Base-by-base conservation (phyloP, 225 moss, liverwort and hornwort species). In the Polytrichum formosum region DNA sequence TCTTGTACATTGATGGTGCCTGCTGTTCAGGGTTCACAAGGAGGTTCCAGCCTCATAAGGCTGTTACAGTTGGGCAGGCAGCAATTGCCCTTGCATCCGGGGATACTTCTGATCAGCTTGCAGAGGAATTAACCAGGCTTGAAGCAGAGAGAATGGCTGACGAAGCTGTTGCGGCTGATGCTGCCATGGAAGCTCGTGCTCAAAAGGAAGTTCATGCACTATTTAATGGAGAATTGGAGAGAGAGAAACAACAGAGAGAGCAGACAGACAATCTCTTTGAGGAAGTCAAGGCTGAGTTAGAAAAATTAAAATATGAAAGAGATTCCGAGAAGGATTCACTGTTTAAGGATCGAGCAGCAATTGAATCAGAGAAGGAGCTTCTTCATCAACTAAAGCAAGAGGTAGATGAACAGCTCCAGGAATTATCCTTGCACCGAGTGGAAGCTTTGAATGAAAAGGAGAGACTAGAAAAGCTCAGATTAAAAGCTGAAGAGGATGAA, bases 111-210 rank as follows among this genome's bases (percentile, higher is more conserved):
- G 94, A 91, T 74, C 84, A 86, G 59, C 85, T 97, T 28, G 90
- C 81, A 66, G 97, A 94, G 67, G 97, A 97, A 72, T 72, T 94
- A 33, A 85, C 94, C 53, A 90, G 97, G 84, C 76, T 97, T 64
- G 90, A 97, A 84, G 97, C 94, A 56, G 97, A 97, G 65, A 84
- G 80, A 62, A 82, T 97, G 82, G 97, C 97, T 64, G 97, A 94
- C 63, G 89, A 91, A 71, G 97, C 97, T 62, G 97, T 97, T 73
- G 82, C 86, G 18, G 92, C 94, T 74, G 89, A 99, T 87, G 83
- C 91, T 80, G 84, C 81, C 9, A 71, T 91, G 77, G 91, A 99
- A 72, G 91, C 84, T 67, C 98, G 83, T 60, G 88, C 94, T 33
- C 94, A 87, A 53, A 82, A 85, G 63, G 88, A 92, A 75, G 74